Conservation (phyloP, 2,329 filamentous ascomycete species). For the Didymellaceae sp. region DNA sequence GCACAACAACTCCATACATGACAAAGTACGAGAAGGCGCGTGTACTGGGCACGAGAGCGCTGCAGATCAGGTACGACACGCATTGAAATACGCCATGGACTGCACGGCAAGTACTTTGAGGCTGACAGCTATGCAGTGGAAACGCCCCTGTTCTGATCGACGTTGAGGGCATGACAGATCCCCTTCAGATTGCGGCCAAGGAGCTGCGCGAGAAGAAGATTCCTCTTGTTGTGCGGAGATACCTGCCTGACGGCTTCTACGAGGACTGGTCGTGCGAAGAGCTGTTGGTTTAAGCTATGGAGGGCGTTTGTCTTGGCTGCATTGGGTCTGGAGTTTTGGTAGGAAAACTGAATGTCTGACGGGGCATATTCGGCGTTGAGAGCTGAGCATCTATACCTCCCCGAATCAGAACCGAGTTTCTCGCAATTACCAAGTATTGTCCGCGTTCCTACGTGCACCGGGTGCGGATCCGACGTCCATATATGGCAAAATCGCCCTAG, state of each 20-base stretch:
- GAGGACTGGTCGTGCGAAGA: conserved; percentile 99
- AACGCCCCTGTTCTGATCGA: conserved; percentile 97
- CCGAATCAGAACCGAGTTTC: conserved; percentile 46
- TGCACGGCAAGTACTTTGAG: neutral
- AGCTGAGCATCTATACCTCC: conserved; percentile 32
- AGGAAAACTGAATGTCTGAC: conserved; percentile 31
- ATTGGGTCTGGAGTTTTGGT: conserved; percentile 46
- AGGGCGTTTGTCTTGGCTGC: conserved; percentile 31
- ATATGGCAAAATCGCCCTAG: conserved; percentile 13
- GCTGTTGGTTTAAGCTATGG: conserved; percentile 61
- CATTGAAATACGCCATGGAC: neutral
- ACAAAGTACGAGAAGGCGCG: conserved; percentile 98
- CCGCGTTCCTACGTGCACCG: conserved; percentile 32
- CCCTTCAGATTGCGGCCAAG: conserved; percentile 95
- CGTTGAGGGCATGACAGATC: conserved; percentile 96
- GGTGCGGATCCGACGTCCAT: conserved; percentile 37
- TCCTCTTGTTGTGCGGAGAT: conserved; percentile 90
- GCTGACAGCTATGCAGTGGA: conserved; percentile 67
- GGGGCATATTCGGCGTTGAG: conserved; percentile 42
- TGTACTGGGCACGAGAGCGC: conserved; percentile 87
- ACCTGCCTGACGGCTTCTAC: conserved; percentile 97
- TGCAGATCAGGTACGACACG: conserved; percentile 84
- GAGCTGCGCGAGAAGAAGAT: conserved; percentile 99
- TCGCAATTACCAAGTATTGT: conserved; percentile 33
- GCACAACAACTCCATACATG: conserved; percentile 97